Conservation (phyloP, 2,329 filamentous ascomycete species). For the Calonectria honghensis region DNA sequence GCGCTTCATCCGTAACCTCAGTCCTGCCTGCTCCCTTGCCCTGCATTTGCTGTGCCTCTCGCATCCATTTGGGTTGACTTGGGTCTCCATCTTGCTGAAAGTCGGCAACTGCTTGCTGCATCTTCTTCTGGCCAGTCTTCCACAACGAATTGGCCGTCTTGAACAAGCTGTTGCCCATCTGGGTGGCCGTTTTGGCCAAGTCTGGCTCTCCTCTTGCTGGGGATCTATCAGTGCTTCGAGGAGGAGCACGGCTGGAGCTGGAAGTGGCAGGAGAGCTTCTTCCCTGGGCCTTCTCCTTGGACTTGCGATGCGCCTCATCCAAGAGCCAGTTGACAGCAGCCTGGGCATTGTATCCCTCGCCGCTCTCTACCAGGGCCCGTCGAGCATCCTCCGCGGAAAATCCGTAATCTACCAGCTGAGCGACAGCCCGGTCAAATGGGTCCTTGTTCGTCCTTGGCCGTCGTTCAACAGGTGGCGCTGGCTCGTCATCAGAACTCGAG, state of each 20-base stretch:
- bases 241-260: slow-evolving; percentile 49
- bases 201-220: slow-evolving; percentile 79
- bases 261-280: slow-evolving; percentile 66
- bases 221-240: slow-evolving; percentile 70
- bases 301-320: slow-evolving; percentile 91
- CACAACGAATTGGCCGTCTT: slow-evolving; percentile 97
- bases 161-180: slow-evolving; percentile 88
- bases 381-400: slow-evolving; percentile 91
- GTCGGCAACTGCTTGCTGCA: slow-evolving; percentile 93
- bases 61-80: slow-evolving; percentile 96
- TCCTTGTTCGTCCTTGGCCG: slow-evolving; percentile 57
- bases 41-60: slow-evolving; percentile 76
- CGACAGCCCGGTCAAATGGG: slow-evolving; percentile 84
- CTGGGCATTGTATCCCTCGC: slow-evolving; percentile 87
- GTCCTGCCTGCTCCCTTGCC: slow-evolving; percentile 56
- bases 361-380: slow-evolving; percentile 86
- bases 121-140: slow-evolving; percentile 94
- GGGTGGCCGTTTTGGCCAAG: slow-evolving; percentile 86
- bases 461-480: slow-evolving; percentile 49
- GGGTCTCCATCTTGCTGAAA: slow-evolving; percentile 83
- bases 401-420: slow-evolving; percentile 95
- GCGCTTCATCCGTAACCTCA: slow-evolving; percentile 81
- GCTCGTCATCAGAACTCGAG: slow-evolving; percentile 68
- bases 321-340: slow-evolving; percentile 91
- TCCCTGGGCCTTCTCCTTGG: slow-evolving; percentile 81